phyloP scores from a whole-genome alignment of 1,284 basidiomycete species.

The Ustilago hordei region DNA sequence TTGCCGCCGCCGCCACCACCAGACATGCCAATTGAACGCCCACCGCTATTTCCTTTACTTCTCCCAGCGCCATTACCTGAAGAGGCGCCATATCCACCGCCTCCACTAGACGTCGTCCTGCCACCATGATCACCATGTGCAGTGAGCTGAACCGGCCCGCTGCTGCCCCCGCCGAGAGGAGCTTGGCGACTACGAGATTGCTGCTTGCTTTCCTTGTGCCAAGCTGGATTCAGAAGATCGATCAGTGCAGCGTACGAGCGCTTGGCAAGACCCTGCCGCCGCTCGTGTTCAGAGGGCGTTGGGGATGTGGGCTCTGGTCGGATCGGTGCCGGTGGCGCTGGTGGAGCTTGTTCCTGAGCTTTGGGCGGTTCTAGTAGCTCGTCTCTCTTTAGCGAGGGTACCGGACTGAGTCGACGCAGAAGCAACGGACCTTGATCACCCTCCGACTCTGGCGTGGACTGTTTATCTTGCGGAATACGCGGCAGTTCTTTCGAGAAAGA shows the following conservation, averaged over 20 bases:
- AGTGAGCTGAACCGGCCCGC: slow-evolving; percentile 5
- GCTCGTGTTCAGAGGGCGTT: slow-evolving; percentile 25
- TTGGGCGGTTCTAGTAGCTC: background rate
- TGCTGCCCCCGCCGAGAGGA: slow-evolving; percentile 6
- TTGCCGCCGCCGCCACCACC: slow-evolving; percentile 15
- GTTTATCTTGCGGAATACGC: slow-evolving; percentile 5
- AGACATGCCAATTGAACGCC: slow-evolving; percentile 20
- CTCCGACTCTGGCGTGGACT: slow-evolving; percentile 17
- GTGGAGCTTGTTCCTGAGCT: background rate
- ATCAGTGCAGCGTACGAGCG: slow-evolving; percentile 49
- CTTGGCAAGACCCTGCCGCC: slow-evolving; percentile 41
- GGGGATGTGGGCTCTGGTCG: slow-evolving; percentile 12
- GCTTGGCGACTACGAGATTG: slow-evolving; percentile 13
- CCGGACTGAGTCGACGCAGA: slow-evolving; percentile 13
- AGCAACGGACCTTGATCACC: slow-evolving; percentile 25
- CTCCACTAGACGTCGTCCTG: slow-evolving; percentile 13
- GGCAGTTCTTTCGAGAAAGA: slow-evolving; percentile 42
- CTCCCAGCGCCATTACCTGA: slow-evolving; percentile 8
- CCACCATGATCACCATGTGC: slow-evolving; percentile 33
- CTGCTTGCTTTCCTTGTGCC: slow-evolving; percentile 39
- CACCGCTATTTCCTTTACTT: slow-evolving; percentile 14
- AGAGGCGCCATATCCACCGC: slow-evolving; percentile 1
- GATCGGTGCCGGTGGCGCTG: background rate
- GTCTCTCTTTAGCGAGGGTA: background rate
- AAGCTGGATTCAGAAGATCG: slow-evolving; percentile 42